Base-by-base conservation (phyloP, 768 basidiomycete genomes). In the Agrocybe pediades region DNA sequence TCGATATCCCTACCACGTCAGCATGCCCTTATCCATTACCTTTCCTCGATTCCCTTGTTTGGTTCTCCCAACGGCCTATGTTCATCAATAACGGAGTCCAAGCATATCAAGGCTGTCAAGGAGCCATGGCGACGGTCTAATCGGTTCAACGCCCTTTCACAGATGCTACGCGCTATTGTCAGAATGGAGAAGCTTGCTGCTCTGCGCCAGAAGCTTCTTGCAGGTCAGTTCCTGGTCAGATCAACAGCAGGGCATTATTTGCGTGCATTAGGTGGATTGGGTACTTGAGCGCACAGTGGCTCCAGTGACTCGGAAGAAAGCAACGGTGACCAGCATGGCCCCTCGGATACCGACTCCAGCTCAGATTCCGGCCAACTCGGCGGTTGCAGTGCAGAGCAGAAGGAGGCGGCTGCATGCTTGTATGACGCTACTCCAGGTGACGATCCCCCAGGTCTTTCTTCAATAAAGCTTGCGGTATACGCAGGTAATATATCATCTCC, bases 61-160 rank as follows among this genome's bases (percentile, higher is more conserved):
- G 67, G 67, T 3, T 59, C 66, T 3, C 72, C 68, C 0, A 71
- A 73, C 45, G 69, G 74, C 0, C 64, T 74, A 1, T 72, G 72
- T 41, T 70, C 64, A 0, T 74, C 67, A 0, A 75, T 73, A 9
- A 74, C 66, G 0, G 71, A 75, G 20, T 63, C 62, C 0, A 70
- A 68, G 20, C 73, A 72, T 30, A 71, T 73, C 44, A 67, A 62
- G 7, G 70, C 68, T 6, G 68, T 76, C 3, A 75, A 75, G 46
- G 36, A 71, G 29, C 72, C 70, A 0, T 75, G 66, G 49, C 49
- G 58, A 1, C 50, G 54, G 0, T 72, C 70, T 0, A 74, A 60
- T 48, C 17, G 51, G 3, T 59, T 55, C 40, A 56, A 69, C 1
- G 64, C 71, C 0, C 62, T 74, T 3, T 27, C 23, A 0, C 71